These are phyloP conservation scores for Selenicereus undatus DNA, from an alignment of 148 eudicot species.

Conservation along the genomic window DNA sequence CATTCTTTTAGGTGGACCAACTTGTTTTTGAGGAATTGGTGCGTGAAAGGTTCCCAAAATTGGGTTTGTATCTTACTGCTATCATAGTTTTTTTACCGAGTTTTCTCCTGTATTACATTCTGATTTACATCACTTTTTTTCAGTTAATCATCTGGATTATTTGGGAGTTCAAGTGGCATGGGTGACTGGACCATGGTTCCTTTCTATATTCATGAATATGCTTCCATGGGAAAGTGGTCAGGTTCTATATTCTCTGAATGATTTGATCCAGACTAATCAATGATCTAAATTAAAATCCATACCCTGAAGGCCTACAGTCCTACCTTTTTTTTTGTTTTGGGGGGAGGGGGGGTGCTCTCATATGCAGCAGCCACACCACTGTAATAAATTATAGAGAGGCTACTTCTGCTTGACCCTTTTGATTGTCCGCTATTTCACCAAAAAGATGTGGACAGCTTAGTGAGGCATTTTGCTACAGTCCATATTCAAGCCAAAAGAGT, in stretches of 20 bases:
- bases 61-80: conserved; percentile 52
- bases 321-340: too few relatives aligned
- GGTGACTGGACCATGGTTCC: conserved; percentile 99
- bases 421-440: too few relatives aligned
- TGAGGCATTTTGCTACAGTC: too few relatives aligned
- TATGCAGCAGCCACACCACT: too few relatives aligned
- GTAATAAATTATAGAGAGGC: too few relatives aligned
- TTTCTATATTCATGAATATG: conserved; percentile 96
- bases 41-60: conserved; percentile 86
- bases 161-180: conserved; percentile 97
- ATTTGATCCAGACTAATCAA: background rate
- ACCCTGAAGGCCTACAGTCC: too few relatives aligned
- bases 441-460: too few relatives aligned
- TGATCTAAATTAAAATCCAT: too few relatives aligned
- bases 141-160: conserved; percentile 97
- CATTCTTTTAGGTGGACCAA: conserved; percentile 80
- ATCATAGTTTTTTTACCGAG: background rate
- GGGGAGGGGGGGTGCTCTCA: too few relatives aligned
- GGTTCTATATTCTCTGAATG: conserved; percentile 43
- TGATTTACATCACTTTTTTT: conserved; percentile 23
- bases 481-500: too few relatives aligned
- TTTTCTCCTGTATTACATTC: conserved; percentile 6
- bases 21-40: conserved; percentile 95
- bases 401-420: too few relatives aligned
- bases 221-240: conserved; percentile 99